Evolutionary conservation across 345 rosid genomes (phyloP), one percentile per base, ranked within the genome.

Genomic region (Eucalyptus grandis): DNA sequence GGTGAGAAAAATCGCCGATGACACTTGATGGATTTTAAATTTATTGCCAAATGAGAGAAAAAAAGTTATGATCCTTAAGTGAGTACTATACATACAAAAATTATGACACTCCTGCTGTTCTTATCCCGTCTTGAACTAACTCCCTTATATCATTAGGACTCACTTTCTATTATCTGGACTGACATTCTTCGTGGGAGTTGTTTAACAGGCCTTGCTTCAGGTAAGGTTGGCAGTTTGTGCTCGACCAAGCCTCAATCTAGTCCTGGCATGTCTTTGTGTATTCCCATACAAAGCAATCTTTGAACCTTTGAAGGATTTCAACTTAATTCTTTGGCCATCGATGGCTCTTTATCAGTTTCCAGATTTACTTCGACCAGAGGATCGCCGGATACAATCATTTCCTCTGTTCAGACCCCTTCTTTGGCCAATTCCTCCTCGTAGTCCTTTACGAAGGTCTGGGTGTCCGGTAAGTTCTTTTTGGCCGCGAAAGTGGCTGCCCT

Each of bases 1-100:
- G 1, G 27, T 4, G 12, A 56, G 6, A 56, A 0, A 21, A 22
- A 56, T 56, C 0, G 6, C 62, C 1, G 11, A 56, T 56, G 30
- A 56, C 30, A 24, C 30, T 56, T 22, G 3, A 56, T 56, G 0
- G 6, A 9, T 56, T 22, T 56, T 56, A 56, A 22, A 56, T 56
- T 56, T 22, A 6, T 56, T 0, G 3, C 62, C 4, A 19, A 53
- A 53, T 19, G 24, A 17, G 56, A 51, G 4, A 17, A 53, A 53
- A 53, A 53, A 53, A 53, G 56, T 53, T 19, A 53, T 19, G 24
- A 53, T 53, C 56, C 56, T 53, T 19, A 53, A 53, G 2, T 53
- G 56, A 17, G 56, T 7, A 51, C 0, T 51, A 7, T 51, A 53
- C 10, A 0, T 53, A 53, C 4, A 4, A 3, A 53, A 53, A 19